Percentiles rank a stretch among this genome's conserved stretches.
These are phyloP conservation scores for Eucalyptus virginea DNA, from an alignment of 345 rosid species.

Conservation along the genomic window DNA sequence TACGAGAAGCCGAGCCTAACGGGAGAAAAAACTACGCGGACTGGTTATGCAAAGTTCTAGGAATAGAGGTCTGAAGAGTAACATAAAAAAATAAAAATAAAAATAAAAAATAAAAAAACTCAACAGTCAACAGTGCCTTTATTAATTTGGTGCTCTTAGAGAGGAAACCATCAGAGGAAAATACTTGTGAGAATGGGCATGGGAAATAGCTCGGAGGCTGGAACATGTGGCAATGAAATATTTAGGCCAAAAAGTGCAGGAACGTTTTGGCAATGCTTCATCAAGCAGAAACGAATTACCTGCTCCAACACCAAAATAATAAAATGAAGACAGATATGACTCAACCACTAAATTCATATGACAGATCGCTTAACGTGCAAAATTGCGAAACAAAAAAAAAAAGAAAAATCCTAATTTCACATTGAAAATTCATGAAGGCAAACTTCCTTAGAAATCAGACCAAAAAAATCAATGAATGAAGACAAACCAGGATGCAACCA, in stretches of 20 bases:
- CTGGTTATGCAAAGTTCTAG: neutral
- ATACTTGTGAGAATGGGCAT: neutral
- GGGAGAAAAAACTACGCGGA: neutral
- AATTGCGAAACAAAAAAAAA: rapidly evolving
- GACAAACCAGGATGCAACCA: neutral
- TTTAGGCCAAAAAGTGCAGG: neutral
- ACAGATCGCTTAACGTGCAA: neutral
- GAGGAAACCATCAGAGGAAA: neutral
- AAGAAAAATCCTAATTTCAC: neutral
- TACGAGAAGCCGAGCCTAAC: neutral
- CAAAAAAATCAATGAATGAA: neutral
- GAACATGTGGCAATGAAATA: neutral
- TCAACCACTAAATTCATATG: neutral
- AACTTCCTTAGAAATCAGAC: neutral
- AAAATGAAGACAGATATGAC: neutral
- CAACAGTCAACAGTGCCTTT: neutral
- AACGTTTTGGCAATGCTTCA: neutral
- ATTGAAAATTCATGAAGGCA: neutral
- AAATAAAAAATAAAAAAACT: too few relatives aligned
- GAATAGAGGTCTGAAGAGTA: neutral
- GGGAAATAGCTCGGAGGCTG: neutral
- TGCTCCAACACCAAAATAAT: neutral
- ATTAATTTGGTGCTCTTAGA: neutral
- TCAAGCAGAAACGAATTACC: neutral
- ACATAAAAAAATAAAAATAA: too few relatives aligned